phyloP scores from a whole-genome alignment of 2,329 filamentous ascomycete species.

The Pseudonectria foliicola region DNA sequence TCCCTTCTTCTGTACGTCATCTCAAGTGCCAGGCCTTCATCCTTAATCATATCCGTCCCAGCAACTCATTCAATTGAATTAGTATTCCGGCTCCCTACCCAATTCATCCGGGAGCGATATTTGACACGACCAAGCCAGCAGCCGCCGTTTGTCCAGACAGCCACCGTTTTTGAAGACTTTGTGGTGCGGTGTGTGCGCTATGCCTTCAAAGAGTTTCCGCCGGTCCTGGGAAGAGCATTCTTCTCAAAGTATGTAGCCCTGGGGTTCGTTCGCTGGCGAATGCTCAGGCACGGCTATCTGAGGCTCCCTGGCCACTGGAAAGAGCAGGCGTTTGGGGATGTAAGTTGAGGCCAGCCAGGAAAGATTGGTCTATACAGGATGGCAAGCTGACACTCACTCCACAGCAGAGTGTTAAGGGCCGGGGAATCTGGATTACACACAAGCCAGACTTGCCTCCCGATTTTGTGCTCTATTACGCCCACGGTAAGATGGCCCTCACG shows the following conservation, averaged over 20 bases:
- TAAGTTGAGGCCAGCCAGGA: slow-evolving; percentile 7
- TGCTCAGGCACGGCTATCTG: slow-evolving; percentile 64
- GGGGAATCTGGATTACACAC: slow-evolving; percentile 63
- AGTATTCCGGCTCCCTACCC: slow-evolving; percentile 24
- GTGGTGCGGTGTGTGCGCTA: slow-evolving; percentile 72
- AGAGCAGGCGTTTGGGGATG: slow-evolving; percentile 33
- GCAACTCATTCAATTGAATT: slow-evolving; percentile 8
- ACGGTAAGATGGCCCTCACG: slow-evolving; percentile 46
- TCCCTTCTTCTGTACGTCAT: slow-evolving; percentile 59
- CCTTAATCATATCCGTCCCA: slow-evolving; percentile 1
- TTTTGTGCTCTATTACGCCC: slow-evolving; percentile 73
- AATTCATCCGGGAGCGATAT: slow-evolving; percentile 26
- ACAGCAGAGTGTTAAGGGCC: slow-evolving; percentile 35
- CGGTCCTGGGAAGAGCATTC: slow-evolving; percentile 65
- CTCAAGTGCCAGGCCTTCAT: slow-evolving; percentile 1
- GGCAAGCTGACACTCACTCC: slow-evolving; percentile 2
- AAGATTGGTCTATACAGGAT: slow-evolving; percentile 1
- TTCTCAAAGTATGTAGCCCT: slow-evolving; percentile 67
- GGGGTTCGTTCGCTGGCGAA: slow-evolving; percentile 68
- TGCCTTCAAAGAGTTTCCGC: slow-evolving; percentile 65
- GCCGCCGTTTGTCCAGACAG: slow-evolving; percentile 58
- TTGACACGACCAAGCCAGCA: slow-evolving; percentile 21
- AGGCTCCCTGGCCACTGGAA: slow-evolving; percentile 57
- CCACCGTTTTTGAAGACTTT: slow-evolving; percentile 69
- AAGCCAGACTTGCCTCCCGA: slow-evolving; percentile 58